Evolutionary conservation across 306 rosid species (phyloP).

Genomic region (Cicer bijugum): DNA sequence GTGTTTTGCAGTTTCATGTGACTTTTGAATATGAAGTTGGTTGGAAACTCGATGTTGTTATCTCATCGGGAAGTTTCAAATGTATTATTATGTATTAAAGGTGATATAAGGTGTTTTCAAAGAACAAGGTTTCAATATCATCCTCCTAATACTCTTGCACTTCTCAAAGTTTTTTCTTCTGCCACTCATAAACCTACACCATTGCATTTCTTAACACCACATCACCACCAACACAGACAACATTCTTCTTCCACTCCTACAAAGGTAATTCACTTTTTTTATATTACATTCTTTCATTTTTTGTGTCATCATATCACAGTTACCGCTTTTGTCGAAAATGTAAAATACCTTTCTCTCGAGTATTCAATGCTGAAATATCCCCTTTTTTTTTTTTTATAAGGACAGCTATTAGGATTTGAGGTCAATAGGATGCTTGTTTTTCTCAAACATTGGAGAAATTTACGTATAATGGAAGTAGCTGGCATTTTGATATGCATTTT

Average conservation of each 20-base stretch:
- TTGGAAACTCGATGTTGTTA: conserved; percentile 52
- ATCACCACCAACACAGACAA: conserved; percentile 37
- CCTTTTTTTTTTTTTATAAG: too few relatives aligned
- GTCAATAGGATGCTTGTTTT: conserved; percentile 41
- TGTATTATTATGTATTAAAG: conserved; percentile 37
- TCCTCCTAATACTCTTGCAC: conserved; percentile 30
- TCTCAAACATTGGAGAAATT: conserved; percentile 60
- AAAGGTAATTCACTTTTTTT: background rate
- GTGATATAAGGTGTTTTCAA: conserved; percentile 47
- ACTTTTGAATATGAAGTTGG: conserved; percentile 45
- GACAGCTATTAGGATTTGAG: conserved; percentile 39
- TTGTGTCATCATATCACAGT: background rate
- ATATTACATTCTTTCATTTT: too few relatives aligned
- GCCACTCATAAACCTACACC: conserved; percentile 49
- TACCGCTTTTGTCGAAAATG: conserved; percentile 37
- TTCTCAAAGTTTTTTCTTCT: conserved; percentile 55
- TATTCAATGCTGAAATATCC: too few relatives aligned
- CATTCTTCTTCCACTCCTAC: conserved; percentile 40
- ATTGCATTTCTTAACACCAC: conserved; percentile 44
- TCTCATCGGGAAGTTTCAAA: conserved; percentile 43
- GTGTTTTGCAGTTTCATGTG: conserved; percentile 46
- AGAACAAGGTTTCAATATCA: conserved; percentile 46
- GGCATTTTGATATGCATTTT: conserved; percentile 61
- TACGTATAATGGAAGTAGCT: conserved; percentile 52
- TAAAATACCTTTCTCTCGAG: too few relatives aligned